Percentiles rank a stretch among this genome's conserved stretches.
phyloP scores from a whole-genome alignment of 768 basidiomycete species.

The Russula compacta region DNA sequence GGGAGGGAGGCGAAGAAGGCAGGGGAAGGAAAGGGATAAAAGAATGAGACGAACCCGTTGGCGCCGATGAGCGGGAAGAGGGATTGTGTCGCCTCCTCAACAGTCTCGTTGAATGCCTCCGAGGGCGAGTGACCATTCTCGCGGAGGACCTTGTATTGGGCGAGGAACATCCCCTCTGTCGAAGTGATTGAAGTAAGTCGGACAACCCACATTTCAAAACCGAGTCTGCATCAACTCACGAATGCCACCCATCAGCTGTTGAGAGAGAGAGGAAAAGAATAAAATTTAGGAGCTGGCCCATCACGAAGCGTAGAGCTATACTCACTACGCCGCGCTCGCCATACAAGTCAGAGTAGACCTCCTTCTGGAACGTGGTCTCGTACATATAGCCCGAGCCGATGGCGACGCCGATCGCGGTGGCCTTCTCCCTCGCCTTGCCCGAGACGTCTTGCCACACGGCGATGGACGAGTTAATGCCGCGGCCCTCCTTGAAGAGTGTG shows the following conservation, averaged over 20 bases:
- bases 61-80: slow-evolving; percentile 94
- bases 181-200: neutral
- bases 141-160: slow-evolving; percentile 96
- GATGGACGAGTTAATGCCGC: slow-evolving; percentile 92
- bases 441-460: slow-evolving; percentile 98
- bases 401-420: slow-evolving; percentile 86
- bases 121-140: slow-evolving; percentile 95
- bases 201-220: neutral
- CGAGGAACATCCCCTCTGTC: slow-evolving; percentile 93
- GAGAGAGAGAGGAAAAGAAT: neutral
- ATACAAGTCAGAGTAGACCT: slow-evolving; percentile 98
- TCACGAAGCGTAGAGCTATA: slow-evolving; percentile 22
- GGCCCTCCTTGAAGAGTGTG: slow-evolving; percentile 99
- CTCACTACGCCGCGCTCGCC: slow-evolving; percentile 98
- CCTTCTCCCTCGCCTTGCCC: slow-evolving; percentile 96
- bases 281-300: slow-evolving; percentile 3
- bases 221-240: slow-evolving; percentile 40
- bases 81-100: slow-evolving; percentile 99
- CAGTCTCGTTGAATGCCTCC: slow-evolving; percentile 99
- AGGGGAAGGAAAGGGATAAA: neutral
- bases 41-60: slow-evolving; percentile 57
- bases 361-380: slow-evolving; percentile 99
- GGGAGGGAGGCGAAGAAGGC: neutral
- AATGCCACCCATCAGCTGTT: slow-evolving; percentile 91
- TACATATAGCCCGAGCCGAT: slow-evolving; percentile 97